Evolutionary conservation across 1,284 basidiomycete species (phyloP).

Genomic region (Cryptococcus hybrid): DNA sequence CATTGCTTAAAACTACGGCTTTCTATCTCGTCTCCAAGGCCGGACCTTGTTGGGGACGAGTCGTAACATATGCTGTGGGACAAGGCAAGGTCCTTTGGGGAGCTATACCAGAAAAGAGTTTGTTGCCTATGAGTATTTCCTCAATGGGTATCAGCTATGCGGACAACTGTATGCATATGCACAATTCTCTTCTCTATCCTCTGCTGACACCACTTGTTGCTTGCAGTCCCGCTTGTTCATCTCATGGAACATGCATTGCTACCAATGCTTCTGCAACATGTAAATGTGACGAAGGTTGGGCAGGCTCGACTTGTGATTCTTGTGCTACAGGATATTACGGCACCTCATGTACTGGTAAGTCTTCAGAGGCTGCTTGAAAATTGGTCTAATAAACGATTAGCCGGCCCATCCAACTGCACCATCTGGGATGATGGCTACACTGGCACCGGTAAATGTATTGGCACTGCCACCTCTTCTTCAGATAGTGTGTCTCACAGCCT

Average conservation of each 20-base stretch:
- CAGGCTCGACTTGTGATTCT: conserved; percentile 28
- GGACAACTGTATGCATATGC: neutral
- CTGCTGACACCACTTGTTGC: neutral
- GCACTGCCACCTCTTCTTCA: conserved; percentile 20
- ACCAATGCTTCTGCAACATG: conserved; percentile 17
- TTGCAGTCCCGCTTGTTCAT: conserved; percentile 33
- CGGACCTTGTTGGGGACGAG: too few species aligned
- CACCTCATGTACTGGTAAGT: conserved; percentile 30
- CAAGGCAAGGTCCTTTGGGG: conserved; percentile 37
- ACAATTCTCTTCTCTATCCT: too few species aligned
- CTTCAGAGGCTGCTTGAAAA: neutral
- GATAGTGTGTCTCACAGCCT: conserved; percentile 12
- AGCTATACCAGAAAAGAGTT: conserved; percentile 21
- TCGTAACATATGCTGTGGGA: conserved; percentile 24
- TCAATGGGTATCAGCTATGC: neutral
- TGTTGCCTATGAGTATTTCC: conserved; percentile 12
- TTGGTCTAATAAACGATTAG: conserved; percentile 11
- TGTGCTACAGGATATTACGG: conserved; percentile 47
- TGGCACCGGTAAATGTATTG: conserved; percentile 49
- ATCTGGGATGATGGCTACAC: conserved; percentile 49
- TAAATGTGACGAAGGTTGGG: conserved; percentile 33
- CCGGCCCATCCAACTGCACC: conserved; percentile 38
- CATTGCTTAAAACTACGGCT: too few species aligned
- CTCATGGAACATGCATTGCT: conserved; percentile 24
- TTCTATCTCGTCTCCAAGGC: too few species aligned